Percentiles rank a stretch among this genome's conserved stretches.
Conservation (phyloP, 345 rosid species). For the Balakata baccata region DNA sequence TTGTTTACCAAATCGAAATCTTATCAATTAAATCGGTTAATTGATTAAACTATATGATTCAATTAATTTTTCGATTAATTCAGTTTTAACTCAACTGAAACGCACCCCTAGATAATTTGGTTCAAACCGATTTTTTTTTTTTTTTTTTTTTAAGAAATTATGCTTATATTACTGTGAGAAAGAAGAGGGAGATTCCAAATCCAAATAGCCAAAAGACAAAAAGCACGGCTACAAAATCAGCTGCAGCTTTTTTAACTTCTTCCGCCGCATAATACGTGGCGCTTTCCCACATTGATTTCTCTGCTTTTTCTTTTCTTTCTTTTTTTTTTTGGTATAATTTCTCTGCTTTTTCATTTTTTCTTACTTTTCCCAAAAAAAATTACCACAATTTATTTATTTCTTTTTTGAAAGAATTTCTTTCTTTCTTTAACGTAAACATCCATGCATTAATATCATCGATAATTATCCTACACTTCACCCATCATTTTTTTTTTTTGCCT, state of each 20-base stretch:
- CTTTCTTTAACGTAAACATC: neutral
- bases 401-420: too few relatives aligned
- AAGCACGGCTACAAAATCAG: conserved; percentile 23
- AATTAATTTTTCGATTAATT: too few relatives aligned
- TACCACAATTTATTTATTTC: too few relatives aligned
- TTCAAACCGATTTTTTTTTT: too few relatives aligned
- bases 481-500: too few relatives aligned
- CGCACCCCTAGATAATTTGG: too few relatives aligned
- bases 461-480: neutral
- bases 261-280: conserved; percentile 48
- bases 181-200: conserved; percentile 40
- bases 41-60: too few relatives aligned
- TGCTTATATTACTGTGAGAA: neutral
- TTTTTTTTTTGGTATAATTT: neutral
- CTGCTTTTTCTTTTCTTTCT: conserved; percentile 4
- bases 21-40: too few relatives aligned
- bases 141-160: neutral
- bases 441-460: conserved; percentile 5
- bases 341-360: too few relatives aligned
- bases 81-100: too few relatives aligned
- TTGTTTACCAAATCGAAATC: too few relatives aligned
- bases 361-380: too few relatives aligned
- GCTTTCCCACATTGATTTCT: conserved; percentile 43
- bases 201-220: conserved; percentile 45
- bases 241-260: conserved; percentile 33